Conservation (phyloP, 768 basidiomycete genomes). For the Rhizopogon salebrosus region DNA sequence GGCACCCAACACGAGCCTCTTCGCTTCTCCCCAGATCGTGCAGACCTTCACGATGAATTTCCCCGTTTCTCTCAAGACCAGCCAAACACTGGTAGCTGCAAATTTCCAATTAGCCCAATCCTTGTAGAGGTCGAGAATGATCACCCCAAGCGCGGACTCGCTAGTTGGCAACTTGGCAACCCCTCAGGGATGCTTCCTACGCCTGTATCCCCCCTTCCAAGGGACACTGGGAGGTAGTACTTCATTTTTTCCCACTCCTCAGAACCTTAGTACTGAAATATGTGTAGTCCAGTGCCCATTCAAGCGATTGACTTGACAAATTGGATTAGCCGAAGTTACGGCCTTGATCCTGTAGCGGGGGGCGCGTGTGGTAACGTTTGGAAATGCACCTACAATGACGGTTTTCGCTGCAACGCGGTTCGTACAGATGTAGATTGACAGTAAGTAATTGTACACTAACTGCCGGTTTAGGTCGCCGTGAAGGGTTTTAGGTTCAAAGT, state of each 20-base stretch:
- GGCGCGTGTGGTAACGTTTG: constrained; percentile 8
- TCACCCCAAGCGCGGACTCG: background rate
- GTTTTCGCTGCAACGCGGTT: background rate
- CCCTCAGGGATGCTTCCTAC: background rate
- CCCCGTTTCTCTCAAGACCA: background rate
- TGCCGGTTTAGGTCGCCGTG: constrained; percentile 7
- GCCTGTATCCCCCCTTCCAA: background rate
- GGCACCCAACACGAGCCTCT: no score
- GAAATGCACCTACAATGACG: constrained; percentile 3
- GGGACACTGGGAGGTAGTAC: background rate
- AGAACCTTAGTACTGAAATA: background rate
- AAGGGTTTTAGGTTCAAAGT: constrained; percentile 2
- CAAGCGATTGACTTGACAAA: background rate
- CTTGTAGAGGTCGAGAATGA: background rate
- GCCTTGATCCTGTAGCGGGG: background rate
- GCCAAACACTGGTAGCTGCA: background rate
- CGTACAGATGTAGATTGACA: background rate
- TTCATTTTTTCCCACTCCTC: background rate
- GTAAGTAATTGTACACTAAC: background rate
- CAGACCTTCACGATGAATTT: background rate
- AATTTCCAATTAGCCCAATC: background rate
- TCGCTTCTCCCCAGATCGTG: background rate
- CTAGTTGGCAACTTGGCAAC: background rate
- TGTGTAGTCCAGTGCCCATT: background rate
- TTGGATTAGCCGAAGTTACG: background rate